Percentiles rank a stretch among this genome's conserved stretches.
Conservation (phyloP, 495 filamentous ascomycete genomes). For the Parathielavia hyrcaniae region DNA sequence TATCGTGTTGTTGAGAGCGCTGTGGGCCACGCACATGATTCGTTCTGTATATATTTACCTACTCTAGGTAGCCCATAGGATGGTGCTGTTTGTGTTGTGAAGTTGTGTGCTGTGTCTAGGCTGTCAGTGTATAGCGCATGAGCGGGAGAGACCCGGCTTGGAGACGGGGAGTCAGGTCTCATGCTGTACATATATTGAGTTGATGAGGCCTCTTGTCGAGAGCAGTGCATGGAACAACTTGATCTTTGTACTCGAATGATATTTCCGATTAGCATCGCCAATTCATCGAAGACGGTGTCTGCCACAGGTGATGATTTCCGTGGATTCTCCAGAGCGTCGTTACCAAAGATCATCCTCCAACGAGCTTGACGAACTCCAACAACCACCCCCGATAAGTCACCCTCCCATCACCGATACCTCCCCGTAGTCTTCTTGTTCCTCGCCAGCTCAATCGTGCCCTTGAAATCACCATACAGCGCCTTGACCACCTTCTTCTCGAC, state of each 20-base stretch:
- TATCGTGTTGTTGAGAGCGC: neutral
- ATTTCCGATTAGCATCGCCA: too few relatives aligned
- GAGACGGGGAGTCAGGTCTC: too few relatives aligned
- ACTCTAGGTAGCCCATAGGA: neutral
- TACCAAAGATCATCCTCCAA: neutral
- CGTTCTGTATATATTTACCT: neutral
- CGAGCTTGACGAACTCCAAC: neutral
- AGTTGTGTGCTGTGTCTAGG: neutral
- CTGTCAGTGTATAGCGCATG: too few relatives aligned
- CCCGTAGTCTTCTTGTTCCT: slow-evolving; percentile 31
- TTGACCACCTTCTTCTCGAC: slow-evolving; percentile 22
- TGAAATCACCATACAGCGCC: slow-evolving; percentile 35
- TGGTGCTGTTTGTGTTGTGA: neutral
- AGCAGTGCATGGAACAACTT: too few relatives aligned
- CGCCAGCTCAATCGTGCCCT: slow-evolving; percentile 33
- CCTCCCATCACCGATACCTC: slow-evolving; percentile 6
- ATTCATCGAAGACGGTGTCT: too few relatives aligned
- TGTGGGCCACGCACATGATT: neutral
- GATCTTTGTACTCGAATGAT: too few relatives aligned
- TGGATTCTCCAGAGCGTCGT: neutral
- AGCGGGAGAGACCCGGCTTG: too few relatives aligned
- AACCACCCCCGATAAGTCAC: neutral
- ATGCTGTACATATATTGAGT: too few relatives aligned
- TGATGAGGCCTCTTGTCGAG: too few relatives aligned
- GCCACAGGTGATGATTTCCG: neutral